Base-by-base conservation (phyloP, 352 stramenopile species). In the Phytophthora colocasiae region DNA sequence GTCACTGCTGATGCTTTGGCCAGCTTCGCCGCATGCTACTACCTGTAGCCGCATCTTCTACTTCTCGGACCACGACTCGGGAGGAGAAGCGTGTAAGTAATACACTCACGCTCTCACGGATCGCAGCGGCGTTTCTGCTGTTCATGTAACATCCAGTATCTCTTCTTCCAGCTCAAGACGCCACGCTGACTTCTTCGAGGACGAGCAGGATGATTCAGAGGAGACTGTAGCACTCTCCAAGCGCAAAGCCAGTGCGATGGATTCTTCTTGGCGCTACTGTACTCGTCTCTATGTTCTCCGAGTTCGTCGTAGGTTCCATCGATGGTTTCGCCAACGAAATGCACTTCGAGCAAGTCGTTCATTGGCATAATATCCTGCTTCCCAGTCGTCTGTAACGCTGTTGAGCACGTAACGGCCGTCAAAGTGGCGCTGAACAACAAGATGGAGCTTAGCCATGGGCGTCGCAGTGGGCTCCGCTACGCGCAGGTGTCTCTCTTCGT, bases 391-490 rank as follows among this genome's bases (percentile, higher is more conserved):
- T 97, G 97, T 46, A 99, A 99, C 79, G 97, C 97, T n/a, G 97
- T 98, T 2, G 97, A 99, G 75, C 97, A 99, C 69, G 92, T 99
- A 34, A 99, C 97, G 4, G 97, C 97, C 15, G 87, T 99, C 40
- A 97, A 96, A 26, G 97, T 99, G 6, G 97, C 97, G 19, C 91
- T 98, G 59, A 98, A 99, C 76, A 89, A 98, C 76, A 99, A 99
- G 80, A 99, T 99, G 96, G 97, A 99, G 86, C 84, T n/a, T 99
- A 10, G 92, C 97, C 5, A 98, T 99, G 83, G 97, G 97, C 51
- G 96, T 99, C 27, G 97, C 97, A n/a, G 85, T 99, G n/a, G 97
- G 97, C 24, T 98, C 92, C 0, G 96, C 92, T 19, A 98, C 97
- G 11, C 97, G 11, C 97, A 99, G 64, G 97, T 99, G 24, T 97